Base-by-base conservation (phyloP, 2,329 filamentous ascomycete genomes). In the Alternaria tenuissima region DNA sequence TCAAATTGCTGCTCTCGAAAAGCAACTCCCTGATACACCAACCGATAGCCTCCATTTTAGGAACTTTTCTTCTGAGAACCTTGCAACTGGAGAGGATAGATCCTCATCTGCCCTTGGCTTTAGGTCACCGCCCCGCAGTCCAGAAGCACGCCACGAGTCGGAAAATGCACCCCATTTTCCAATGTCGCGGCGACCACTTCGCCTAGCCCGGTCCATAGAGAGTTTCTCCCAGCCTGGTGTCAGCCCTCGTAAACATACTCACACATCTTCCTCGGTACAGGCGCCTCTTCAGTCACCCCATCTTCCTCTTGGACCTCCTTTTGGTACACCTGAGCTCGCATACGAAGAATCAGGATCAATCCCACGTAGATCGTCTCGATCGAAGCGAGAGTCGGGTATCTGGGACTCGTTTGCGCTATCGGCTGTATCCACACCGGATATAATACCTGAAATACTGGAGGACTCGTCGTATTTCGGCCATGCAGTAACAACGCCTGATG, bases 191-290 rank as follows among this genome's bases (percentile, higher is more conserved):
- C 67, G 61, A 52, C 51, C 65, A 7, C 67, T 78, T 34, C 73
- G 76, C 5, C 57, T 70, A 28, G 74, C 66, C 30, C 66, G 77
- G 46, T 79, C 77, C 12, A 77, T 83, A 22, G 85, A 87, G 59
- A 86, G 85, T 67, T 87, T 87, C 68, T 86, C 84, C 26, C 82
- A 83, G n/a, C 83, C 84, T 4, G 81, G 80, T 24, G 74, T 82
- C 4, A 80, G 77, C 61, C 71, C 77, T 61, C 76, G 79, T 32
- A 76, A 76, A 28, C 74, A 78, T 32, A 77, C 73, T 36, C 70
- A 76, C 42, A 74, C 78, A 16, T 78, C 80, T 22, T 78, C 78
- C 7, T 76, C 78, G 32, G 73, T 78, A 52, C 76, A 81, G 28
- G 78, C 80, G 18, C 78, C 78, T 46, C 73, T 79, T 42, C 66